Percentiles rank a stretch among this genome's conserved stretches.
phyloP scores from a whole-genome alignment of 176 grass and related monocot species.

The Olyra latifolia region DNA sequence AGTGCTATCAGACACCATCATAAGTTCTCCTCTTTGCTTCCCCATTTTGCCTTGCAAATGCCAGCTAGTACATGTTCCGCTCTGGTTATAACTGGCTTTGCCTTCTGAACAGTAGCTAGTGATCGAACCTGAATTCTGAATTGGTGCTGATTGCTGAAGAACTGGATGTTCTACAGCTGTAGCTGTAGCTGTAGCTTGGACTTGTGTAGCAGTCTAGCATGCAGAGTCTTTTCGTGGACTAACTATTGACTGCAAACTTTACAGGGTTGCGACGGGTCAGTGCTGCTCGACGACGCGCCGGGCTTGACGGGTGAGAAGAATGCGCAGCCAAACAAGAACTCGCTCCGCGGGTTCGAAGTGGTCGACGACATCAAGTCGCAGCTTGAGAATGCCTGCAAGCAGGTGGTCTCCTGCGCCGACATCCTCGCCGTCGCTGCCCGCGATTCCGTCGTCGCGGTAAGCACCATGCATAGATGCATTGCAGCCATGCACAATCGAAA shows the following conservation, averaged over 20 bases:
- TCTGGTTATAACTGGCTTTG: background rate
- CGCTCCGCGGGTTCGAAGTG: constrained; percentile 60
- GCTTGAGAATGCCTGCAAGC: constrained; percentile 45
- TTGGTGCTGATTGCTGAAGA: background rate
- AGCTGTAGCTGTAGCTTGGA: background rate
- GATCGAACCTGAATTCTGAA: background rate
- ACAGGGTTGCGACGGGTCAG: constrained; percentile 55
- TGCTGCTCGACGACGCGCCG: constrained; percentile 47
- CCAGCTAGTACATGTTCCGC: background rate
- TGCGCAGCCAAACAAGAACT: constrained; percentile 47
- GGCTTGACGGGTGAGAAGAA: constrained; percentile 57
- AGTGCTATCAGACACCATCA: background rate
- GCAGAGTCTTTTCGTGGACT: constrained; percentile 21
- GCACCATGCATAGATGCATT: background rate
- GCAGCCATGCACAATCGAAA: background rate
- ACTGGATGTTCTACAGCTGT: background rate
- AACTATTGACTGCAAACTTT: constrained; percentile 6
- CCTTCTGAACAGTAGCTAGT: background rate
- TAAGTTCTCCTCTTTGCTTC: background rate
- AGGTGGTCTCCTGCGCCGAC: constrained; percentile 90
- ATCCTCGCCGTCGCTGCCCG: constrained; percentile 75
- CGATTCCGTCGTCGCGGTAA: constrained; percentile 62
- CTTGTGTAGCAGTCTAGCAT: background rate
- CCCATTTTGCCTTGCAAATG: background rate
- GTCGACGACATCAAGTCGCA: constrained; percentile 53